Evolutionary conservation across 768 basidiomycete species (phyloP).

Genomic region (Lactarius sanguifluus): DNA sequence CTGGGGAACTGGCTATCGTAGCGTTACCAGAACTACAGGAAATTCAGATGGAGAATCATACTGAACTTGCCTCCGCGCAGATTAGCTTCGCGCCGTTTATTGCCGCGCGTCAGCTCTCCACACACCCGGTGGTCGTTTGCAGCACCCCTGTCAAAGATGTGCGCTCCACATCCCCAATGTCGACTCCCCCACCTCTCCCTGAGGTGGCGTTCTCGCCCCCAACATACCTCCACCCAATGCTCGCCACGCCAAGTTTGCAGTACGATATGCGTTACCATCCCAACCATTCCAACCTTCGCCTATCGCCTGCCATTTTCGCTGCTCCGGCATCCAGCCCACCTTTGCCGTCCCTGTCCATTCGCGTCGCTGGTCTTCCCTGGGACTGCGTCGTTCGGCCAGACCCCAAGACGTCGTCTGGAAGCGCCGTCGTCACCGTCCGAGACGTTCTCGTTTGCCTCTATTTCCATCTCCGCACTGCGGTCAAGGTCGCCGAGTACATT

Average conservation of each 20-base stretch:
- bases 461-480: constrained; percentile 14
- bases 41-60: not conserved
- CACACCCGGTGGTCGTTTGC: not conserved
- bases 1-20: not conserved
- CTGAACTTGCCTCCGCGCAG: not conserved
- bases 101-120: not conserved
- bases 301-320: constrained; percentile 1
- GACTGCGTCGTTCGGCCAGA: not conserved
- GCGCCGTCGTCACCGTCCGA: constrained; percentile 8
- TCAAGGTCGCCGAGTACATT: constrained; percentile 13
- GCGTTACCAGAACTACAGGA: not conserved
- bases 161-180: too few species aligned
- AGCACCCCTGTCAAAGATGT: too few species aligned
- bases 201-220: too few species aligned
- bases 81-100: not conserved
- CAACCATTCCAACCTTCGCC: not conserved
- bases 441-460: constrained; percentile 14
- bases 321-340: constrained; percentile 10
- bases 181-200: too few species aligned
- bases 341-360: not conserved
- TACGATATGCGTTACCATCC: constrained; percentile 12
- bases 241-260: constrained; percentile 1
- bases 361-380: constrained; percentile 16
- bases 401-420: not conserved
- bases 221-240: not conserved